Evolutionary conservation across 176 grass and related monocot genomes (phyloP), one percentile per base, ranked within the genome.

Genomic region (Cenchrus fungigraminus): DNA sequence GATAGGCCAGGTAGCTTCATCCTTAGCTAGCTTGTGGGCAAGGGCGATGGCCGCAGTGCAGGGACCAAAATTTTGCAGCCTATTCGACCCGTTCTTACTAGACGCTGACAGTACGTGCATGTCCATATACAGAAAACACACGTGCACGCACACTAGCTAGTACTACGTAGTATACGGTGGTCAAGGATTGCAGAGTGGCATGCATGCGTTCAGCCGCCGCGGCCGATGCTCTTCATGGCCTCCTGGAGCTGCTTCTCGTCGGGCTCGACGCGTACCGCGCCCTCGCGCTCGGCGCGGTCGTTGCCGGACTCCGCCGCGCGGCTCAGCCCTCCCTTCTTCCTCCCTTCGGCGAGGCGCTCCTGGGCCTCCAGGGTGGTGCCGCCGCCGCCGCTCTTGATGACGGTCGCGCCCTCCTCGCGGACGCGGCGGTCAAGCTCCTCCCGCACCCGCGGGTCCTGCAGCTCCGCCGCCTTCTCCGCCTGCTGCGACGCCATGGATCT

Each of bases 301-400:
- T 68, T 52, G 61, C 77, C 77, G 20, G 82, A 84, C 59, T 74
- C 68, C 51, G 51, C 9, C 28, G 50, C 20, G 40, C 68, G 81
- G 76, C 82, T 89, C 60, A 49, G 68, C 50, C 68, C 87, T 59
- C 82, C 87, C 82, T 88, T 84, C 87, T 89, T 80, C 0, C 76
- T 66, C 17, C 87, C 61, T 84, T 84, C 81, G 3, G 74, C 87
- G 22, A 88, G 87, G 81, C 81, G 81, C 81, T 88, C 81, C 87
- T 84, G 81, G 22, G 87, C 47, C 14, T 79, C 74, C 12, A 89
- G 81, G 76, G 12, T 43, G 58, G 45, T 84, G 55, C 82, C 76
- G 50, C 81, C 87, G 40, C 58, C 34, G 87, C 76, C 75, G 13
- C 76, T 14, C 59, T 75, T 84, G 59, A 89, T 1, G 74, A 79